A percentile compares a stretch with the other conserved stretches of the same genome.
Conservation (phyloP, 2,329 filamentous ascomycete species). For the Diaporthe batatas region DNA sequence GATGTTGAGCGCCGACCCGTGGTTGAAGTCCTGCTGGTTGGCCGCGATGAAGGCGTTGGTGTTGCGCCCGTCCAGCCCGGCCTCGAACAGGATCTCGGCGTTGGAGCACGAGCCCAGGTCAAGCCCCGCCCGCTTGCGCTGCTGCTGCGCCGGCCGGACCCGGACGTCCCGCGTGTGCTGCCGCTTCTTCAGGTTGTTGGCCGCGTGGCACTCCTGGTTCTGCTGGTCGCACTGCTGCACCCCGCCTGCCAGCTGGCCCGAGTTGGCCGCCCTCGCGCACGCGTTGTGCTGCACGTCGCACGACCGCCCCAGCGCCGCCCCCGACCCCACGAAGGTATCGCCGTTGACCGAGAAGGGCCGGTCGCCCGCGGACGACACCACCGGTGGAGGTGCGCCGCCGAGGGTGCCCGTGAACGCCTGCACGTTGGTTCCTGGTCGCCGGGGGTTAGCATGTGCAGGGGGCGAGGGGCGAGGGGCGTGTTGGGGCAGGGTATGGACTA, state of each 20-base stretch:
- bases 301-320: constrained; percentile 56
- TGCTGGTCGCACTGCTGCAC: constrained; percentile 55
- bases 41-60: constrained; percentile 57
- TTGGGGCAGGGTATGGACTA: constrained; percentile 26
- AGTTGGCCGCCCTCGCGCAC: constrained; percentile 58
- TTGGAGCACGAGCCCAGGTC: constrained; percentile 57
- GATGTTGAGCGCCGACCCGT: constrained; percentile 62
- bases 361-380: constrained; percentile 51
- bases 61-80: constrained; percentile 59
- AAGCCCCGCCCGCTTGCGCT: constrained; percentile 43
- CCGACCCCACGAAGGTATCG: constrained; percentile 56
- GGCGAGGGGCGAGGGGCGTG: not conserved
- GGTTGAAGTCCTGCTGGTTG: constrained; percentile 58
- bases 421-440: constrained; percentile 49
- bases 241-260: constrained; percentile 49
- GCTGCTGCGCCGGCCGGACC: too few species aligned
- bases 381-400: constrained; percentile 55
- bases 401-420: constrained; percentile 58
- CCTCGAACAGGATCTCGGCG: constrained; percentile 58
- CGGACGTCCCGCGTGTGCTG: not conserved
- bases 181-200: constrained; percentile 38
- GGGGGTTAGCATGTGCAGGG: constrained; percentile 30
- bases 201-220: constrained; percentile 48
- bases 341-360: constrained; percentile 55
- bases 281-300: constrained; percentile 62